Base-by-base conservation (phyloP, 352 stramenopile genomes). In the Aphanomyces cochlioides region DNA sequence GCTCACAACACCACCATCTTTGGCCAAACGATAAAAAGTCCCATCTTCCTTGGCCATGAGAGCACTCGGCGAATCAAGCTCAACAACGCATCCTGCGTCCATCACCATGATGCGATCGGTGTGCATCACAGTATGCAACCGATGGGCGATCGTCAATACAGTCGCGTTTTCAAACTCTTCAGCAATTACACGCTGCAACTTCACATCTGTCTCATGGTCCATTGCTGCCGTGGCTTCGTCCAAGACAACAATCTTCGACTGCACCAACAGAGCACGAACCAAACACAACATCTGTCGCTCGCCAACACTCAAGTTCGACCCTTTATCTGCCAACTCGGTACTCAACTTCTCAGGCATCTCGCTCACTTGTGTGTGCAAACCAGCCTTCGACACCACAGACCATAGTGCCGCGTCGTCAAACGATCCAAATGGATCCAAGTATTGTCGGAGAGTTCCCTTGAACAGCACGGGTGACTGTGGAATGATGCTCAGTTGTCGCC, bases 91-190 rank as follows among this genome's bases (percentile, higher is more conserved):
- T 1, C 95, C 95, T n/a, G 84, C 59, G 63, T 95, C 92, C 74
- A 98, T 87, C 0, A 98, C 93, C 21, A 98, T 68, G 38, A 98
- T 83, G 6, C 75, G 74, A 76, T 98, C 93, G 63, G 86, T 95
- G 73, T 98, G 89, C 74, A 97, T 95, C 58, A 98, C 93, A 7
- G 95, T 98, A 68, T 98, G 83, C 19, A 98, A 73, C 10, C 95
- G 80, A 77, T 98, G 95, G 10, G 95, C 95, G 58, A 98, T 96
- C 0, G 89, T 97, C 3, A 98, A 61, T n/a, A 96, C 71, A 0
- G 95, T 98, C 45, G 80, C 95, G 15, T 86, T 71, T 10, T 65
- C 59, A 73, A 98, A 98, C 36, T 77, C 75, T n/a, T 6, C 56
- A 34, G 90, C 78, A 64, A 97, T 93, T 17, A 81, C 86, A 12